Evolutionary conservation across 345 rosid genomes (phyloP).

Genomic region (Camelina sativa): DNA sequence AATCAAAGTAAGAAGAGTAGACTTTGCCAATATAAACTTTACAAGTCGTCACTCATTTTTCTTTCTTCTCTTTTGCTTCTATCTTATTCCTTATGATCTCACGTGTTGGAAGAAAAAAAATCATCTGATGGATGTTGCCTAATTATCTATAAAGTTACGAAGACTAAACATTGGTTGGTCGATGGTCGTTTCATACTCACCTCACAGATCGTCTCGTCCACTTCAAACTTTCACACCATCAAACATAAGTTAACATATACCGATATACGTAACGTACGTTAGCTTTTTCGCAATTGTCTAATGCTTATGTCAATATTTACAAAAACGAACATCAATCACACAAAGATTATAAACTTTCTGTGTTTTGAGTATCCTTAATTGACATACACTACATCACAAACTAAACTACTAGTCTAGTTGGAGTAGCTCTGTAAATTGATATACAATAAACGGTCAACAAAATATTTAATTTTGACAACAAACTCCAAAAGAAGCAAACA

Average conservation of each 20-base stretch:
- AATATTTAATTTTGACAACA: slow-evolving; percentile 13
- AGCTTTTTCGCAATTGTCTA: neutral
- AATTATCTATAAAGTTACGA: neutral
- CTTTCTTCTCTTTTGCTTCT: slow-evolving; percentile 8
- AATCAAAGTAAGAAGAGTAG: slow-evolving; percentile 14
- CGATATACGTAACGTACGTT: neutral
- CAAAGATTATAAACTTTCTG: too few species aligned
- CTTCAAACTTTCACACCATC: slow-evolving; percentile 10
- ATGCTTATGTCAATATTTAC: neutral
- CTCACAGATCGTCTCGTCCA: neutral
- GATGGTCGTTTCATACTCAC: slow-evolving; percentile 1
- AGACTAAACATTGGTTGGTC: neutral
- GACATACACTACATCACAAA: neutral
- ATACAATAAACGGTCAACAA: slow-evolving; percentile 20
- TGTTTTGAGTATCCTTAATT: too few species aligned
- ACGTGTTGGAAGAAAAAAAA: slow-evolving; percentile 20
- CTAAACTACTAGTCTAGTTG: neutral
- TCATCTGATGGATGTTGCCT: slow-evolving; percentile 20
- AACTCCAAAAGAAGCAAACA: slow-evolving; percentile 21
- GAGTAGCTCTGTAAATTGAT: neutral
- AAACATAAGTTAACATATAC: neutral
- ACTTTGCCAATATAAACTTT: slow-evolving; percentile 2
- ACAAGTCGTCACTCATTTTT: neutral
- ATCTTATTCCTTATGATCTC: slow-evolving; percentile 5
- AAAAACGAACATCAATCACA: too few species aligned